Conservation (phyloP, 2,329 filamentous ascomycete genomes). For the Didymella sp. region DNA sequence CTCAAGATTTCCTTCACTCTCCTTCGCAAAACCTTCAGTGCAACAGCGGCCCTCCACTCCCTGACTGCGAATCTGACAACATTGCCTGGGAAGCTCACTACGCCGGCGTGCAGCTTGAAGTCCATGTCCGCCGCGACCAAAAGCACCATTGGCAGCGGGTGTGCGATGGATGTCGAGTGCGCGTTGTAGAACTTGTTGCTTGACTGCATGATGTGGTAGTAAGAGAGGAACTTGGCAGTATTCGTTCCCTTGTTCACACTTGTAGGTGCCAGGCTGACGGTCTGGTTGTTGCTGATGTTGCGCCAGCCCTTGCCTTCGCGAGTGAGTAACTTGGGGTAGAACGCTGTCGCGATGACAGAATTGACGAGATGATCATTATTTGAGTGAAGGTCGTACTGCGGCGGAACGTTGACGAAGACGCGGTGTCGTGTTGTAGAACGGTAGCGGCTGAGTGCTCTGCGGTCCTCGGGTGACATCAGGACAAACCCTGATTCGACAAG, state of each 20-base stretch:
- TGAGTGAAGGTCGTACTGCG: conserved; percentile 75
- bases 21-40: conserved; percentile 79
- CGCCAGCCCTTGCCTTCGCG: conserved; percentile 86
- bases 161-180: conserved; percentile 71
- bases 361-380: conserved; percentile 79
- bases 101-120: conserved; percentile 88
- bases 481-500: conserved; percentile 87
- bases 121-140: conserved; percentile 83
- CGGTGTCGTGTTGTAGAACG: conserved; percentile 72
- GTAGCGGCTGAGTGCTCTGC: conserved; percentile 69
- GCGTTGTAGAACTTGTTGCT: conserved; percentile 85
- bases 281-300: conserved; percentile 92
- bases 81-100: conserved; percentile 86
- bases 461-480: conserved; percentile 75
- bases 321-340: conserved; percentile 91
- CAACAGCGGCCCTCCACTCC: conserved; percentile 90
- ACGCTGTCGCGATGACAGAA: conserved; percentile 88
- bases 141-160: conserved; percentile 74
- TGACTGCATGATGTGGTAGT: conserved; percentile 97
- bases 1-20: conserved; percentile 78
- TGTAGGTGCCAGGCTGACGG: conserved; percentile 83
- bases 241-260: conserved; percentile 79
- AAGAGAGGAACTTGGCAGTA: conserved; percentile 79
- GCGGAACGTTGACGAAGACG: conserved; percentile 83
- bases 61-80: conserved; percentile 80